A percentile compares a stretch with the other conserved stretches of the same genome.
Evolutionary conservation across 228 moss, liverwort and hornwort species (phyloP).

Genomic region (Sphagnum magellanicum): DNA sequence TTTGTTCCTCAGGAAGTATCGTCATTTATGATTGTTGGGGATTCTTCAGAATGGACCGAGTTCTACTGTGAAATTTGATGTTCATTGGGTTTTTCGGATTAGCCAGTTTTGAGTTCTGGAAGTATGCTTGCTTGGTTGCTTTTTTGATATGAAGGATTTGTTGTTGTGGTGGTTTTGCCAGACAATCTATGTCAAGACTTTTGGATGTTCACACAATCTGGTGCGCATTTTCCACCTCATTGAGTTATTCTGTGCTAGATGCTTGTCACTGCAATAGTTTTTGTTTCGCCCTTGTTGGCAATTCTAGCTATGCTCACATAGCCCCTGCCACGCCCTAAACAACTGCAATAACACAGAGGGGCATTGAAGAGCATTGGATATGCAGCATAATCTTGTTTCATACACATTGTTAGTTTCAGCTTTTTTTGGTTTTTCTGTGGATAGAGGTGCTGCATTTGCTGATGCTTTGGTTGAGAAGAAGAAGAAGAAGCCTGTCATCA

Average conservation of each 20-base stretch:
- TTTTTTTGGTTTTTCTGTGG: no score
- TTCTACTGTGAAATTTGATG: no score
- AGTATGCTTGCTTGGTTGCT: neutral
- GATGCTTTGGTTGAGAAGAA: neutral
- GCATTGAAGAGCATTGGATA: no score
- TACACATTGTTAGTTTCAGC: no score
- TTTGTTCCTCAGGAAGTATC: no score
- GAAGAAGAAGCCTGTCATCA: neutral
- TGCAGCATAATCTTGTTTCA: no score
- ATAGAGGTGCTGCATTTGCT: no score
- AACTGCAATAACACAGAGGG: neutral
- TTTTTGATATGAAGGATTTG: neutral
- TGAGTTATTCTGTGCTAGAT: neutral
- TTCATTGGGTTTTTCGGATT: no score
- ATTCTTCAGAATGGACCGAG: no score
- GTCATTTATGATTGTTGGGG: no score
- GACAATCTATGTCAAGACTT: conserved; percentile 87
- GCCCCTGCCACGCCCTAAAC: neutral
- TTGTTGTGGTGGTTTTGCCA: conserved; percentile 18
- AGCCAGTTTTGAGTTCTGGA: neutral
- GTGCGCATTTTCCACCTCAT: conserved; percentile 19
- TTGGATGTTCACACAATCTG: conserved; percentile 97
- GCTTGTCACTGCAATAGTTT: neutral
- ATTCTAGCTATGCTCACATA: no score
- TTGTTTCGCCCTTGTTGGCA: neutral